Evolutionary conservation across 106 monocot species (phyloP).

Genomic region (Narthecium ossifragum): DNA sequence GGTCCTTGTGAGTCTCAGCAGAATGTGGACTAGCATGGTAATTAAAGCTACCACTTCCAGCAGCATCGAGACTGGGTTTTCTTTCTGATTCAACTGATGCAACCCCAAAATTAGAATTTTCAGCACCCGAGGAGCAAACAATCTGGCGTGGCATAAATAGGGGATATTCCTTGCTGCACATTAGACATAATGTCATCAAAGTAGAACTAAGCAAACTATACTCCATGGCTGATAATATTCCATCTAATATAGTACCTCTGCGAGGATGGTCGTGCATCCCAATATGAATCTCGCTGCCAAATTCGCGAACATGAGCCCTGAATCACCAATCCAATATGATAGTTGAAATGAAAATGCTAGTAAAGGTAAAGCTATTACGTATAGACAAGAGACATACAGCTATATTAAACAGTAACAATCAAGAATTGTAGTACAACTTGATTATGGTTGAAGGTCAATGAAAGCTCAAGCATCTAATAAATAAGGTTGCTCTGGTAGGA

Average conservation of each 20-base stretch:
- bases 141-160: slow-evolving; percentile 84
- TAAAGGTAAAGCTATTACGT: no score
- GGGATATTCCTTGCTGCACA: slow-evolving; percentile 81
- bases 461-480: no score
- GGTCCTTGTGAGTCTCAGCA: slow-evolving; percentile 62
- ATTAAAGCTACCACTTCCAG: slow-evolving; percentile 48
- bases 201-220: no score
- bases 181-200: neutral
- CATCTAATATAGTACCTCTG: slow-evolving; percentile 42
- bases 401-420: no score
- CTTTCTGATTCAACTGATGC: slow-evolving; percentile 79
- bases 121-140: slow-evolving; percentile 57
- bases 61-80: slow-evolving; percentile 44
- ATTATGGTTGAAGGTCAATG: no score
- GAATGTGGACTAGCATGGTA: slow-evolving; percentile 64
- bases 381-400: no score
- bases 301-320: slow-evolving; percentile 95
- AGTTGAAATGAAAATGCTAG: no score
- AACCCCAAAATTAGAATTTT: slow-evolving; percentile 87
- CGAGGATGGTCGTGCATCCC: slow-evolving; percentile 86
- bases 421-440: no score
- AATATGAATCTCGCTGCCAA: slow-evolving; percentile 96
- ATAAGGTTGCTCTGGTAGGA: no score
- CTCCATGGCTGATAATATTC: no score
- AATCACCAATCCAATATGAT: no score